These are phyloP conservation scores for Aspergillus asperescens DNA, from an alignment of 495 filamentous ascomycete genomes.

Conservation along the genomic window DNA sequence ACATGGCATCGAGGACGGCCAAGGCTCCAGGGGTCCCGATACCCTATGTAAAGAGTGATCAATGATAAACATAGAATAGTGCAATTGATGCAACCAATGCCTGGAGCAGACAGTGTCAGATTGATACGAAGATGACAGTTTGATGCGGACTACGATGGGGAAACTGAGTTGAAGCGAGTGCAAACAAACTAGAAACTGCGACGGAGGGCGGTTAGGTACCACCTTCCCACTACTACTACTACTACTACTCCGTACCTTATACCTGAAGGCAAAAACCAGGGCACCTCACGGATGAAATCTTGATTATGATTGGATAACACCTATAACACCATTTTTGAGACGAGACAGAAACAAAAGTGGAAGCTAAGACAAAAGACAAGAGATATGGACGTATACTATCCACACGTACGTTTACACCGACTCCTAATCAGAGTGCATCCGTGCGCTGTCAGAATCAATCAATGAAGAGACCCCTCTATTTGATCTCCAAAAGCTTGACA, in stretches of 20 bases:
- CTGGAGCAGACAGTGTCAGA: background rate
- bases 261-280: too few species aligned
- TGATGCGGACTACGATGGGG: background rate
- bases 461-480: conserved; percentile 32
- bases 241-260: too few species aligned
- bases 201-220: background rate
- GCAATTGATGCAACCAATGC: background rate
- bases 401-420: background rate
- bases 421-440: background rate
- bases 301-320: conserved; percentile 9
- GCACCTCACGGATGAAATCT: background rate
- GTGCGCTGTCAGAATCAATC: background rate
- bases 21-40: background rate
- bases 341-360: conserved; percentile 14
- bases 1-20: background rate
- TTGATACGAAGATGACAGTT: background rate
- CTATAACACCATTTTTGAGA: conserved; percentile 31
- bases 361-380: conserved; percentile 19
- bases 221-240: too few species aligned
- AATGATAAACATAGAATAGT: conserved; percentile 3
- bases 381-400: conserved; percentile 6
- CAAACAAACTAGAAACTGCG: background rate
- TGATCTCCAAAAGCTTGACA: conserved; percentile 75
- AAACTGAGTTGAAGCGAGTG: background rate
- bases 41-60: background rate